Evolutionary conservation across 352 stramenopile species (phyloP), one percentile per base, ranked within the genome.

Genomic region (Globisporangium okanoganense): DNA sequence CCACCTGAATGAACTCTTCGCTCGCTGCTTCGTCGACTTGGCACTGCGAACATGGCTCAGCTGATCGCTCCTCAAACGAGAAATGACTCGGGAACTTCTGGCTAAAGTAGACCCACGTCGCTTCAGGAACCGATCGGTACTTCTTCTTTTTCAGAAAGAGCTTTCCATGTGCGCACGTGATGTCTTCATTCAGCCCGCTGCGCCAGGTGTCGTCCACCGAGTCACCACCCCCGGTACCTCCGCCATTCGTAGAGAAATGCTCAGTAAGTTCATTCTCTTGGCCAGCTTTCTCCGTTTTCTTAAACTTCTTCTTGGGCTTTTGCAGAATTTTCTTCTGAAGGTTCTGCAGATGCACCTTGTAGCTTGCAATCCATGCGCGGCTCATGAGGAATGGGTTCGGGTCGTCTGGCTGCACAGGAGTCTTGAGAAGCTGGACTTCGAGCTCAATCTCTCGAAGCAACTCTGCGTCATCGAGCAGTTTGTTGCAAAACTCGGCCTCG

Each of bases 131-230:
- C 0, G 64, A 43, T 2, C 80, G 78, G 58, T 88, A 90, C 31
- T 79, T 79, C 54, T 84, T 84, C 63, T 88, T 90, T 57, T 90
- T 71, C 10, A 90, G 62, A 18, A 64, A 77, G 31, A 92, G 58
- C 20, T 90, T 82, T 16, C 79, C 82, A 49, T 94, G 85, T 0
- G 64, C 47, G 35, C 85, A 94, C 2, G 59, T 75, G n/a, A 94
- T 87, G 59, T 94, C 85, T 61, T 85, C 67, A 50, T 94, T 94
- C 31, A 94, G 63, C 1, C 59, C 52, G 0, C 44, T 73, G 41
- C 75, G 71, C 76, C 77, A 86, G 18, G 77, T 29, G 5, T 52
- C 53, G 5, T 68, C 55, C 18, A 60, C 56, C 6, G 55, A 45
- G 12, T 70, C 62, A 38, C 12, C 31, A 40, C 31, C 22, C 1